phyloP scores from a whole-genome alignment of 208 protist species.

The Blastocrithidia nonstop region DNA sequence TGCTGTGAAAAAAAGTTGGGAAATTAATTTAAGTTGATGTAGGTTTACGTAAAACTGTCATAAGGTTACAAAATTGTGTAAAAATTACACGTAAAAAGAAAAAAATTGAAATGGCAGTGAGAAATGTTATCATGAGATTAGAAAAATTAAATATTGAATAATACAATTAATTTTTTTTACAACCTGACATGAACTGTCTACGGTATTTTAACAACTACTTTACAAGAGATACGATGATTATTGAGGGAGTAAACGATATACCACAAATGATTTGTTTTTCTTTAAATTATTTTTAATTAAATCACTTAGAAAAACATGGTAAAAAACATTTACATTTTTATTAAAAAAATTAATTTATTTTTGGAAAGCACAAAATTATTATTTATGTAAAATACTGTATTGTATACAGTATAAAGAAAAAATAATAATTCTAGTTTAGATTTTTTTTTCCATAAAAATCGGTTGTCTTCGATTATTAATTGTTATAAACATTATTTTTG shows the following conservation, averaged over 20 bases:
- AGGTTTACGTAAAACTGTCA: no score
- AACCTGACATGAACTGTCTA: neutral
- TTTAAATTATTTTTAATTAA: neutral
- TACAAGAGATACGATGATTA: neutral
- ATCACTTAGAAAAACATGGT: neutral
- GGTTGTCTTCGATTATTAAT: no score
- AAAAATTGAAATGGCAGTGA: neutral
- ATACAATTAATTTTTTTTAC: neutral
- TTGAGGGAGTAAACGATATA: neutral
- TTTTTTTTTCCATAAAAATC: no score
- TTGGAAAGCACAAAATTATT: slow-evolving; percentile 33
- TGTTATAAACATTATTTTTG: no score
- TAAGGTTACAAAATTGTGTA: no score
- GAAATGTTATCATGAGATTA: neutral
- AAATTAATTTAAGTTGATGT: neutral
- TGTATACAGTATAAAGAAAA: no score
- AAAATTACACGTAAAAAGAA: neutral
- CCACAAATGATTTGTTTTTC: neutral
- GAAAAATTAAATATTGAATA: neutral
- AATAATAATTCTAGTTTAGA: no score
- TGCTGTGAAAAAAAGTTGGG: no score
- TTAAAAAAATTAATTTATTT: slow-evolving; percentile 41
- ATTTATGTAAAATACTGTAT: slow-evolving; percentile 41
- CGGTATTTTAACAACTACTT: neutral
- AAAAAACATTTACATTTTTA: slow-evolving; percentile 36